Evolutionary conservation across 129 eudicot genomes (phyloP).

Genomic region (Apium graveolens): DNA sequence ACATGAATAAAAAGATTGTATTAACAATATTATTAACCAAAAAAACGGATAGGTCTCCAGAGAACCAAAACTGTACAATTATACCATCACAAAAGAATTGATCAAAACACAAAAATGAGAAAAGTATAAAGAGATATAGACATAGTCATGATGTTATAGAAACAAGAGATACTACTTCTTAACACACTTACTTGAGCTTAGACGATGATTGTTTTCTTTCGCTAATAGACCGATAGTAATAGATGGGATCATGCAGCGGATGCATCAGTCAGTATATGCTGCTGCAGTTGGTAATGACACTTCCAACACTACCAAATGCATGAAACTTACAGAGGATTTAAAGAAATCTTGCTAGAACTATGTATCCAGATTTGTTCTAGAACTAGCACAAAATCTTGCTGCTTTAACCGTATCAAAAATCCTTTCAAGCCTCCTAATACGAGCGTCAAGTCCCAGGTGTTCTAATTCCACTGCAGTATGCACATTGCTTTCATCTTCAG

Average conservation of each 20-base stretch:
- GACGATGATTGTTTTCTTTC: not conserved
- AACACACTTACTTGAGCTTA: no score
- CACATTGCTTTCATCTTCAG: not conserved
- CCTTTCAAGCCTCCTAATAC: constrained; percentile 10
- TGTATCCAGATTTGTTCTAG: not conserved
- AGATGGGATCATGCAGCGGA: not conserved
- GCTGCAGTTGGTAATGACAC: not conserved
- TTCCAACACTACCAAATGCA: not conserved
- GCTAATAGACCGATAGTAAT: not conserved
- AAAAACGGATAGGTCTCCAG: no score
- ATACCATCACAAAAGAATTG: no score
- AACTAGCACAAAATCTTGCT: not conserved
- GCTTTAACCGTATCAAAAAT: not conserved
- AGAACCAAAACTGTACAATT: no score
- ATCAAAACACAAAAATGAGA: no score
- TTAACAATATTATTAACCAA: no score
- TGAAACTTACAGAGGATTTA: not conserved
- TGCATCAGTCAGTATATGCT: not conserved
- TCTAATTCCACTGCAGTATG: not conserved
- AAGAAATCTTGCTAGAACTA: not conserved
- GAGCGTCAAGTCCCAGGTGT: not conserved
- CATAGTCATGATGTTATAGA: no score
- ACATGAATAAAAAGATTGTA: no score
- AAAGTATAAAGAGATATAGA: no score
- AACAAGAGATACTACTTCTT: no score